Percentiles rank a stretch among this genome's conserved stretches.
These are phyloP conservation scores for Nannizzia gypsea DNA, from an alignment of 2,329 filamentous ascomycete species.

Conservation along the genomic window DNA sequence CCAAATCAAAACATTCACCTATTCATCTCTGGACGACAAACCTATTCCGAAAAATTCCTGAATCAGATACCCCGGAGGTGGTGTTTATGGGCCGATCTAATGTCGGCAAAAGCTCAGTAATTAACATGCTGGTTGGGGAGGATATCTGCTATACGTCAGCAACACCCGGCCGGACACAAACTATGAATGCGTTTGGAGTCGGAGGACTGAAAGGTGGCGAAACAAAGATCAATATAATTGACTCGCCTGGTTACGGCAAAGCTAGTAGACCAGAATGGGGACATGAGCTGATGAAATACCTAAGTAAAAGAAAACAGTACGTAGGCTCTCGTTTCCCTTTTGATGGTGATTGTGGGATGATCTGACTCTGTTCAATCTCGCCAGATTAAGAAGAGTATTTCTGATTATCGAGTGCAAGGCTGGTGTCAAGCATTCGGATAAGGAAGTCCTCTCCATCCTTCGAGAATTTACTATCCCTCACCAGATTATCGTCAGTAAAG, in stretches of 20 bases:
- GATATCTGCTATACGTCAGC: slow-evolving; percentile 45
- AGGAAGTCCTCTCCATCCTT: slow-evolving; percentile 45
- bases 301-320: slow-evolving; percentile 49
- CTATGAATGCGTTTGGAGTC: slow-evolving; percentile 56
- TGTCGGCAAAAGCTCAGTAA: slow-evolving; percentile 55
- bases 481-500: slow-evolving; percentile 56
- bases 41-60: slow-evolving; percentile 49
- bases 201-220: slow-evolving; percentile 37
- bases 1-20: slow-evolving; percentile 36
- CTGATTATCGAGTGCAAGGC: slow-evolving; percentile 53
- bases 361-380: not conserved
- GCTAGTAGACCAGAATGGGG: slow-evolving; percentile 53
- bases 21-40: slow-evolving; percentile 49
- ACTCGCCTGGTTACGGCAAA: slow-evolving; percentile 61
- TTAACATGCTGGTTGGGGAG: slow-evolving; percentile 51
- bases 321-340: slow-evolving; percentile 14
- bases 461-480: slow-evolving; percentile 46
- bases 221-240: slow-evolving; percentile 47
- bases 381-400: slow-evolving; percentile 48
- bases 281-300: slow-evolving; percentile 55
- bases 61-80: slow-evolving; percentile 45
- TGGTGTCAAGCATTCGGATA: slow-evolving; percentile 51
- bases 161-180: slow-evolving; percentile 49
- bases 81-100: slow-evolving; percentile 59
- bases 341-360: not conserved